phyloP scores from a whole-genome alignment of 805 yeast species.

The Teunomyces kruisii region DNA sequence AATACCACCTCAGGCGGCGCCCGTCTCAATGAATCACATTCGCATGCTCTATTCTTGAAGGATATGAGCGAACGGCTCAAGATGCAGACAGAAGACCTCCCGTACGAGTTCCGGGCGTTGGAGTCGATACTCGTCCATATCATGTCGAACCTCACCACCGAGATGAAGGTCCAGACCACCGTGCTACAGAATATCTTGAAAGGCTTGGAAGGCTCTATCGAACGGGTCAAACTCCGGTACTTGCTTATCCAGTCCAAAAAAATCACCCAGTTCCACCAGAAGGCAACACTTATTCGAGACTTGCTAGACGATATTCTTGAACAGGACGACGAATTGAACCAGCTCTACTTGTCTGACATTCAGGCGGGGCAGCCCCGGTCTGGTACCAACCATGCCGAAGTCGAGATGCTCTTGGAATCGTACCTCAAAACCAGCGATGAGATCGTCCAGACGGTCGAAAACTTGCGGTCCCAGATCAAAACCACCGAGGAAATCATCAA shows the following conservation, averaged over 20 bases:
- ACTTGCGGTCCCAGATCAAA: conserved; percentile 73
- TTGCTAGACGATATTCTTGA: conserved; percentile 82
- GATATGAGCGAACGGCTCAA: conserved; percentile 42
- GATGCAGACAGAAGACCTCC: conserved; percentile 43
- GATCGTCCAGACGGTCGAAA: conserved; percentile 86
- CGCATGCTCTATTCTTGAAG: conserved; percentile 42
- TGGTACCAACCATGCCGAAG: conserved; percentile 75
- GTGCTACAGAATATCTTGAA: conserved; percentile 70
- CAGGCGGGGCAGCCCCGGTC: conserved; percentile 43
- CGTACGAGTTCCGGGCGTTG: conserved; percentile 88
- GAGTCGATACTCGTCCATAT: conserved; percentile 86
- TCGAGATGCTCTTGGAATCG: conserved; percentile 86
- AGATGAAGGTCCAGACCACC: conserved; percentile 80
- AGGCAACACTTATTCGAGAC: conserved; percentile 78
- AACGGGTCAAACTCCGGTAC: conserved; percentile 73
- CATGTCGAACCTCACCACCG: conserved; percentile 74
- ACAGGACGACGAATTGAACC: conserved; percentile 83
- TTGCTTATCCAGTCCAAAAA: conserved; percentile 83
- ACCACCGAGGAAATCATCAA: conserved; percentile 95
- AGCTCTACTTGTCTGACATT: conserved; percentile 71
- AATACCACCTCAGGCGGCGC: conserved; percentile 19
- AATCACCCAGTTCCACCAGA: conserved; percentile 79
- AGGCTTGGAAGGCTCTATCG: conserved; percentile 81
- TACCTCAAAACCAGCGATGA: conserved; percentile 91
- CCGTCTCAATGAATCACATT: conserved; percentile 46